phyloP scores from a whole-genome alignment of 495 filamentous ascomycete species.

The Opeltia flavorubescens region DNA sequence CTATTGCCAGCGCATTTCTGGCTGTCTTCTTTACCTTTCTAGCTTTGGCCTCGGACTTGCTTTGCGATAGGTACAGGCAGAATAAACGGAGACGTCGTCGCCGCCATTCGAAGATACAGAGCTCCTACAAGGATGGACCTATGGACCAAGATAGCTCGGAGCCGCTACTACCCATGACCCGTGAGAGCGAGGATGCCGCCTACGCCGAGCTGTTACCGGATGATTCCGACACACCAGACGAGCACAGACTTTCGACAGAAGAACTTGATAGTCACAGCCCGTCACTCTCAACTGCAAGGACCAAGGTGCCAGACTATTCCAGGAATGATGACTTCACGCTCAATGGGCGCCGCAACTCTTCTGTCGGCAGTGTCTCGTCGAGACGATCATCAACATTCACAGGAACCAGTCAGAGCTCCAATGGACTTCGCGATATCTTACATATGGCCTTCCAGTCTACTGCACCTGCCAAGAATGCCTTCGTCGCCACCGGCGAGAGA shows the following conservation, averaged over 20 bases:
- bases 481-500: constrained; percentile 15
- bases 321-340: background rate
- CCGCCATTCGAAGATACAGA: background rate
- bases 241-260: background rate
- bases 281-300: background rate
- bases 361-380: constrained; percentile 3
- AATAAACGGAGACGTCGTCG: background rate
- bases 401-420: constrained; percentile 10
- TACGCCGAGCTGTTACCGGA: background rate
- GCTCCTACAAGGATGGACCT: background rate
- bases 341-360: background rate
- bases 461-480: constrained; percentile 15
- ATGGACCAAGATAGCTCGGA: background rate
- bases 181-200: background rate
- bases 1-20: constrained; percentile 14
- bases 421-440: constrained; percentile 12
- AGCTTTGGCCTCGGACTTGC: constrained; percentile 14
- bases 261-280: background rate
- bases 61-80: constrained; percentile 12
- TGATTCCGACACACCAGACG: background rate
- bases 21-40: constrained; percentile 17
- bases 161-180: background rate
- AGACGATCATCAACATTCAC: constrained; percentile 13
- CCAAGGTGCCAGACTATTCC: background rate
- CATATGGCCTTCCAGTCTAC: constrained; percentile 13